Conservation (phyloP, 768 basidiomycete species). For the Phaeotremella skinneri region DNA sequence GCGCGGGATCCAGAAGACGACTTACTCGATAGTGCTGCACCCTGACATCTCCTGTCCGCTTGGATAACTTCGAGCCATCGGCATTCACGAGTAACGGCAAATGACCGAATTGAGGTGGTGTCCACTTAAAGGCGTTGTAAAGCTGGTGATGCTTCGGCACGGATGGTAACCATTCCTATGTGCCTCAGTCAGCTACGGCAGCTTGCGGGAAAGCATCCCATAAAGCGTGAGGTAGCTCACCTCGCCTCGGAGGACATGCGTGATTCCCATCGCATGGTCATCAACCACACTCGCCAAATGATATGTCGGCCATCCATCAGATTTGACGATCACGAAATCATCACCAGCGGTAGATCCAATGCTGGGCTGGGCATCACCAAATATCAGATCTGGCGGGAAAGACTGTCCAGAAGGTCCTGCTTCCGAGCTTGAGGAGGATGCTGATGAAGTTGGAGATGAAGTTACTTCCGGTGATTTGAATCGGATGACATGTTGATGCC, state of each 20-base stretch:
- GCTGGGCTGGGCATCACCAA: slow-evolving; percentile 56
- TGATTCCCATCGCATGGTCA: slow-evolving; percentile 92
- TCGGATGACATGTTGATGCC: slow-evolving; percentile 77
- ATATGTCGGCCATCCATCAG: slow-evolving; percentile 91
- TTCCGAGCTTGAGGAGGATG: slow-evolving; percentile 33
- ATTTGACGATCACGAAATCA: slow-evolving; percentile 88
- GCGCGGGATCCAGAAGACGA: background rate
- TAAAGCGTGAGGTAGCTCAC: slow-evolving; percentile 53
- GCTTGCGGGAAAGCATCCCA: background rate
- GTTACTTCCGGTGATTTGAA: slow-evolving; percentile 63
- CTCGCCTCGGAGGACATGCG: slow-evolving; percentile 92
- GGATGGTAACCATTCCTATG: slow-evolving; percentile 92
- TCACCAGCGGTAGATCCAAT: slow-evolving; percentile 53
- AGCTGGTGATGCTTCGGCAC: slow-evolving; percentile 86
- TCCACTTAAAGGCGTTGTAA: slow-evolving; percentile 71
- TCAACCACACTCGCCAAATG: slow-evolving; percentile 95
- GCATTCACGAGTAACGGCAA: slow-evolving; percentile 84
- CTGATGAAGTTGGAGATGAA: background rate
- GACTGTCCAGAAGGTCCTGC: slow-evolving; percentile 49
- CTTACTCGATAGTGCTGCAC: slow-evolving; percentile 82
- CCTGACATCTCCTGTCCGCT: slow-evolving; percentile 82
- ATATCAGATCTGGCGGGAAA: slow-evolving; percentile 67
- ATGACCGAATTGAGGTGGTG: slow-evolving; percentile 81
- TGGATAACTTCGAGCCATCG: slow-evolving; percentile 92
- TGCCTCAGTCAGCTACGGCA: background rate